Percentiles rank a stretch among this genome's conserved stretches.
Conservation (phyloP, 495 filamentous ascomycete species). For the Penicillium cataractarum region DNA sequence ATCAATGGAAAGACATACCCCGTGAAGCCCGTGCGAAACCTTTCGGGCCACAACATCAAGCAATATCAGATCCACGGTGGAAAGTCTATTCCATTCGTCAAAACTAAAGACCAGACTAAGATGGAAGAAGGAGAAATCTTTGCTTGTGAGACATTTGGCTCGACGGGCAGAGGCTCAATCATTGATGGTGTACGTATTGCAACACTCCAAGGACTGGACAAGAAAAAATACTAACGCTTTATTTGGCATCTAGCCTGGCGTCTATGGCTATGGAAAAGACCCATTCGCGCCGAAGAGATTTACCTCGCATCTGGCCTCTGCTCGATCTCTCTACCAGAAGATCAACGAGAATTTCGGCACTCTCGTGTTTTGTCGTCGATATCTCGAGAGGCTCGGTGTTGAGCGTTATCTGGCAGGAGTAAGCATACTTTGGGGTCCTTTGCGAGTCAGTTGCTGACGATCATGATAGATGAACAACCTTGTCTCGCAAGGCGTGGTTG, state of each 20-base stretch:
- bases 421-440: constrained; percentile 19
- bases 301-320: constrained; percentile 55
- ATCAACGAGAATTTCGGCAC: constrained; percentile 69
- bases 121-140: constrained; percentile 71
- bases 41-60: constrained; percentile 63
- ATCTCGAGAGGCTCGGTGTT: constrained; percentile 64
- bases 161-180: constrained; percentile 56
- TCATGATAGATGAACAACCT: constrained; percentile 52
- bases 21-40: constrained; percentile 60
- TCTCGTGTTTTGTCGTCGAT: constrained; percentile 63
- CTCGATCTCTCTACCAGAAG: constrained; percentile 59
- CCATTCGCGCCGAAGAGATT: constrained; percentile 52
- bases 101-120: constrained; percentile 59
- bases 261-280: constrained; percentile 56
- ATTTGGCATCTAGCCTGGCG: constrained; percentile 28
- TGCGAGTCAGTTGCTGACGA: background rate
- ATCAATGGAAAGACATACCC: constrained; percentile 58
- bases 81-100: constrained; percentile 65
- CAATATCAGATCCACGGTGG: constrained; percentile 63
- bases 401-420: constrained; percentile 63
- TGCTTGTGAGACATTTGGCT: constrained; percentile 68
- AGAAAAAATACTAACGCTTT: constrained; percentile 18
- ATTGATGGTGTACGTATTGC: constrained; percentile 44
- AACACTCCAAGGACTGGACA: background rate
- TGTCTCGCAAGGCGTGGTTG: constrained; percentile 56